Base-by-base conservation (phyloP, 108 stramenopile species). In the Skeletonema menzelii region DNA sequence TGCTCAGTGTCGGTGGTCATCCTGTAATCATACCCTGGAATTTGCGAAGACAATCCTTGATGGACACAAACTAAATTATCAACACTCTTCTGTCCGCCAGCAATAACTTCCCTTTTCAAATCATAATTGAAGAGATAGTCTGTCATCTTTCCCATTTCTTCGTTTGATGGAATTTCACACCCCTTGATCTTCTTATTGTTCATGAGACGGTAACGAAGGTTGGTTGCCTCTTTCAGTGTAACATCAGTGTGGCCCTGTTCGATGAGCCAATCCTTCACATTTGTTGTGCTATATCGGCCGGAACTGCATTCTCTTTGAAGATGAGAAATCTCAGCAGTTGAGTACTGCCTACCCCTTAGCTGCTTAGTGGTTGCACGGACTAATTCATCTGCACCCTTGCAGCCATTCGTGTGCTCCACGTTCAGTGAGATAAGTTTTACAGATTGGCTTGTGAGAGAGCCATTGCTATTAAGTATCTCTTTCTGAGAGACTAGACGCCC, bases 161-260 rank as follows among this genome's bases (percentile, higher is more conserved):
- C 65, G 6, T 20, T 27, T 14, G 31, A 10, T 7, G 14, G n/a
- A 3, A 8, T 1, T 6, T 63, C 63, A 27, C 28, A 66, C 26
- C 47, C 65, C 11, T 37, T 66, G 35, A 63, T 63, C 20, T 32
- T 32, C 65, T n/a, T n/a, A n/a, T n/a, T n/a, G n/a, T 30, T 27
- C 28, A 30, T 30, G 28, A 30, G 28, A 4, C 28, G 28, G 28
- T 30, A 30, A 30, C 28, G 40, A 40, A 14, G 40, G 40, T 40
- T 40, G 40, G 40, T 40, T 40, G 40, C 40, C 40, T 40, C 40
- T 40, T 40, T 40, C 40, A 40, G 40, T 40, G 40, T 40, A 40
- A 40, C 40, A 2, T 40, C 40, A 40, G 40, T 40, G 13, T 40
- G 13, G 40, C 40, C 40, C 10, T 40, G 13, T 8, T 40, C 40